A percentile compares a stretch with the other conserved stretches of the same genome.
Evolutionary conservation across 371 early-diverging fungal genomes (phyloP).

Genomic region (Mucor lusitanicus): DNA sequence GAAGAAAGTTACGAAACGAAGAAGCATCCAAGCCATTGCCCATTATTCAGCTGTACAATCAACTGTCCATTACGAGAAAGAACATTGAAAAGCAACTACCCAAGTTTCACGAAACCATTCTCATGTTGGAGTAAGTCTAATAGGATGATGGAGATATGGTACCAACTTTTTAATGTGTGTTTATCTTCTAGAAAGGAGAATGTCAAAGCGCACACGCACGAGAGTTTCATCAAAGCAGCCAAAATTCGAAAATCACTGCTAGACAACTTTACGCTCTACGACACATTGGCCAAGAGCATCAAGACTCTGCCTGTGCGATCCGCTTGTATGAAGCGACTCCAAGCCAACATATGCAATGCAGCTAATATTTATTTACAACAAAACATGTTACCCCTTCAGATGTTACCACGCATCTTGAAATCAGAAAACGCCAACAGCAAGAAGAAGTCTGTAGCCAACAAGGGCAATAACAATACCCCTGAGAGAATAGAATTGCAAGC

Average conservation of each 20-base stretch:
- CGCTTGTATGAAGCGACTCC: constrained; percentile 60
- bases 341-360: constrained; percentile 68
- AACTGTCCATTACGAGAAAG: constrained; percentile 34
- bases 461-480: not conserved
- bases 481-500: constrained; percentile 45
- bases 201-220: constrained; percentile 48
- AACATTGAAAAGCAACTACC: constrained; percentile 62
- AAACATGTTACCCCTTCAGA: constrained; percentile 86
- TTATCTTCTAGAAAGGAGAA: constrained; percentile 44
- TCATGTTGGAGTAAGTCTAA: constrained; percentile 53
- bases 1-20: constrained; percentile 49
- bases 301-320: constrained; percentile 50
- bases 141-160: not conserved
- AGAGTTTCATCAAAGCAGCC: constrained; percentile 59
- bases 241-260: constrained; percentile 63
- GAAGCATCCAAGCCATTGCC: constrained; percentile 46
- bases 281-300: constrained; percentile 65
- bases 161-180: not conserved
- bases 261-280: constrained; percentile 66
- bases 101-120: constrained; percentile 59
- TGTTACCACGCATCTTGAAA: constrained; percentile 71
- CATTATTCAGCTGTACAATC: constrained; percentile 51
- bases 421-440: constrained; percentile 16
- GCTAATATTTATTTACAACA: constrained; percentile 81
- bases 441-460: not conserved